These are phyloP conservation scores for Phialophora expanda DNA, from an alignment of 2,329 filamentous ascomycete genomes.

Conservation along the genomic window DNA sequence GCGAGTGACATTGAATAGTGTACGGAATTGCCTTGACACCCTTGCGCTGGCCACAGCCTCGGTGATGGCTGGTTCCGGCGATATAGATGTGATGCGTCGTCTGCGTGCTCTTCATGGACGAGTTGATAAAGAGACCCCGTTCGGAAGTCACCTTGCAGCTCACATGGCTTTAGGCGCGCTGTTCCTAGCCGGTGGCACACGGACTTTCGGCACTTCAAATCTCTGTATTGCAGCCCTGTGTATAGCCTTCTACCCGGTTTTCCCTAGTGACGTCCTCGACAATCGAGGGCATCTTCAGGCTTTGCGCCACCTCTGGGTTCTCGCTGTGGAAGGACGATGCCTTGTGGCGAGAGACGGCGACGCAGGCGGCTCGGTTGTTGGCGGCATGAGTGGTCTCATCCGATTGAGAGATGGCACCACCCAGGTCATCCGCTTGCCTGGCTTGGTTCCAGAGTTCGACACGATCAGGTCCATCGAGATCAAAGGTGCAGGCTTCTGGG, in stretches of 20 bases:
- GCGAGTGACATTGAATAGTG: conserved; percentile 79
- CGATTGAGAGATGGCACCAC: conserved; percentile 56
- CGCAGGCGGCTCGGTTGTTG: conserved; percentile 76
- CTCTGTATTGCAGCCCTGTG: conserved; percentile 84
- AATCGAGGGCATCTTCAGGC: conserved; percentile 95
- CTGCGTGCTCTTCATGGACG: conserved; percentile 87
- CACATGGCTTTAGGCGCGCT: conserved; percentile 90
- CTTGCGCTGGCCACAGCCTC: conserved; percentile 80
- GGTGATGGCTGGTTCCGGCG: conserved; percentile 95
- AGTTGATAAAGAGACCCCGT: conserved; percentile 80
- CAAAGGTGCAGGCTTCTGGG: conserved; percentile 72
- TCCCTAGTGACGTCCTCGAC: conserved; percentile 86
- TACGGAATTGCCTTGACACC: conserved; percentile 88
- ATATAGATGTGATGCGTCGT: conserved; percentile 81
- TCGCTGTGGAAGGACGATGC: conserved; percentile 88
- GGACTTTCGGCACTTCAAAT: conserved; percentile 88
- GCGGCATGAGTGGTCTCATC: conserved; percentile 68
- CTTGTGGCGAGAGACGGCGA: conserved; percentile 86
- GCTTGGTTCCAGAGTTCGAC: conserved; percentile 57
- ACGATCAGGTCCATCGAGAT: conserved; percentile 48
- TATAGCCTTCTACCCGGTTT: conserved; percentile 91
- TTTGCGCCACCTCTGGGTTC: conserved; percentile 95
- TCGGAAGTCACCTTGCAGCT: conserved; percentile 89
- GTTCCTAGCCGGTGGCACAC: conserved; percentile 89
- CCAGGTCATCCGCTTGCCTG: conserved; percentile 57